Base-by-base conservation (phyloP, 495 filamentous ascomycete species). In the Acidiella bohemica region DNA sequence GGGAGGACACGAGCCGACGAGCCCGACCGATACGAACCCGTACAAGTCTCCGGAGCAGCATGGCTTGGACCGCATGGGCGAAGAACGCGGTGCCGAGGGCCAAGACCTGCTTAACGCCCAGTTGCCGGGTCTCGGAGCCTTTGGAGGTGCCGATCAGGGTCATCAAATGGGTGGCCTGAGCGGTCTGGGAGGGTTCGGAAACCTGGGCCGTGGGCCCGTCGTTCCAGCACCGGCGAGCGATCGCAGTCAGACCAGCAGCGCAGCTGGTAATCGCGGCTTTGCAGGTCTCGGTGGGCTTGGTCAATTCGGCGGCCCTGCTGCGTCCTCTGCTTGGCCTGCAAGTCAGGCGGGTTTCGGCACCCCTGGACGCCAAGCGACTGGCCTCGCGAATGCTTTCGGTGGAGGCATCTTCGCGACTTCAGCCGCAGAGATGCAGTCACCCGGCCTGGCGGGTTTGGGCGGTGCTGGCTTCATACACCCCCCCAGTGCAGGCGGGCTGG, bases 21-120 rank as follows among this genome's bases (percentile, higher is more conserved):
- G 92, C 53, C 92, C 90, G 25, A 90, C 88, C 0, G 85, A 93
- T 45, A 96, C 90, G 0, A 97, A 97, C 58, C 92, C 90, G n/a
- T 97, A 87, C 53, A 81, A 82, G 48, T 96, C 88, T 58, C 92
- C 90, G 7, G 75, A 81, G n/a, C n/a, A n/a, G n/a, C 81, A 86
- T 13, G 74, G 75, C 23, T 67, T 67, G 0, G 77, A 85, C 18
- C 67, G 26, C 12, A 20, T 51, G 32, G 21, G 71, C 2, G 80
- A 84, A 20, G 80, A 86, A 44, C 58, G 64, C 29, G 75, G 76
- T 29, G 63, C 66, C 8, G 75, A 78, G 47, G 68, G 65, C 12
- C 68, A 68, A 18, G 75, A 78, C 42, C 64, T 70, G 32, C 67
- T 72, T 47, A 62, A 61, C 31, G 52, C 65, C 17, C 69, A 72